These are phyloP conservation scores for Hemisphaericaspora nanyangensis DNA, from an alignment of 805 yeast genomes.

Conservation along the genomic window DNA sequence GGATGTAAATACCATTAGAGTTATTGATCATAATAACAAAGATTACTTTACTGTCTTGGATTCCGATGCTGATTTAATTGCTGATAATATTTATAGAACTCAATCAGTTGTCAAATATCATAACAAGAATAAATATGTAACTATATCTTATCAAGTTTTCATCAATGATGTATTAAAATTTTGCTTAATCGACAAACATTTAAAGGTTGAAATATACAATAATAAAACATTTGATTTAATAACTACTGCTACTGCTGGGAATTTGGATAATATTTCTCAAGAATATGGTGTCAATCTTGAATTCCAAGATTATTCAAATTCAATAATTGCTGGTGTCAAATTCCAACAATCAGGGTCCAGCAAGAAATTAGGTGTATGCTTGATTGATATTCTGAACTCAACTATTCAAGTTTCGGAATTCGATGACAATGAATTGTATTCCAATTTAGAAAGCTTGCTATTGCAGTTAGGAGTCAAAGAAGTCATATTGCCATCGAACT, in stretches of 20 bases:
- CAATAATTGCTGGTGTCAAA: conserved; percentile 39
- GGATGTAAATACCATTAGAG: conserved; percentile 48
- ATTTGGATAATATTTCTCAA: conserved; percentile 51
- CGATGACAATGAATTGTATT: conserved; percentile 80
- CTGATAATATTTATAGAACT: conserved; percentile 81
- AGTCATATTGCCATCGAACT: conserved; percentile 54
- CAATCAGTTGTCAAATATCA: conserved; percentile 70
- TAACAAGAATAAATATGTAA: conserved; percentile 52
- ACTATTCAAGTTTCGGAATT: conserved; percentile 73
- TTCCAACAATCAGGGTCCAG: conserved; percentile 32
- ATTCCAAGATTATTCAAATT: conserved; percentile 42
- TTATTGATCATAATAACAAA: conserved; percentile 67
- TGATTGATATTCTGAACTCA: conserved; percentile 67
- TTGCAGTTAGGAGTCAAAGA: conserved; percentile 91
- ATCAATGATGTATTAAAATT: conserved; percentile 55
- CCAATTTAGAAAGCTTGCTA: conserved; percentile 80
- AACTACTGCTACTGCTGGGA: conserved; percentile 84
- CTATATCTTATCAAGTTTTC: conserved; percentile 74
- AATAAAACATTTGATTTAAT: conserved; percentile 52
- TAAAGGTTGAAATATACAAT: conserved; percentile 77
- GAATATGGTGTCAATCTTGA: conserved; percentile 47
- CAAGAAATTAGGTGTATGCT: conserved; percentile 69
- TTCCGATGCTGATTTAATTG: conserved; percentile 76
- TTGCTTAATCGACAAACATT: conserved; percentile 66
- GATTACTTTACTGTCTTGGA: conserved; percentile 75